Base-by-base conservation (phyloP, 148 eudicot species). In the Amaranthus hypochondriacus region DNA sequence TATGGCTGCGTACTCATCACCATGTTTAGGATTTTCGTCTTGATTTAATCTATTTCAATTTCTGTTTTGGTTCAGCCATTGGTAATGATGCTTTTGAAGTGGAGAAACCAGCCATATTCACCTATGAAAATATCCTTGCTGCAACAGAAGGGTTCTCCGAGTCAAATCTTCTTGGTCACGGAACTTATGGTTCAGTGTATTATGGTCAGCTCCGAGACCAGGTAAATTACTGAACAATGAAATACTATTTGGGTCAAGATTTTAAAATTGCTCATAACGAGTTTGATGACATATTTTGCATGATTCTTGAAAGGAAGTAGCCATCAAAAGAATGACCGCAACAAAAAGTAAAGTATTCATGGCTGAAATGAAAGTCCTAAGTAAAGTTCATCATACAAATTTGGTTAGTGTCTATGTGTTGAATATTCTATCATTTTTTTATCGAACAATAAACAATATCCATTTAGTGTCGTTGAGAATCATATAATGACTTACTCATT, bases 301-400 rank as follows among this genome's bases (percentile, higher is more conserved):
- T 74, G 28, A 42, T 14, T 67, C 60, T 71, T 71, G 39, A 54
- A 71, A 95, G 98, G 98, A 92, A 81, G 97, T 90, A 64, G 96
- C 97, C n/a, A 85, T 92, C 59, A 95, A 95, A 81, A 89, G 88
- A 77, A 95, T 95, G 98, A 95, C 98, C 72, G 93, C 90, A 43
- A 92, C 92, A 43, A 92, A 95, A 83, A 92, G 96, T 43, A 95
- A 83, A 82, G 98, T 92, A 73, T 95, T 92, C 54, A 77, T 80
- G 81, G 92, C 89, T 12, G 98, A 95, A 85, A 92, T 95, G 92
- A 95, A 92, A 87, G 89, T 95, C 76, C 84, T 95, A 48, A 92
- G 98, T 84, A 95, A 82, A 82, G 97, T 95, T 87, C 98, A 95
- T 76, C 98, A 95, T 73, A 55, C 97, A 75, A 95, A 95, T 82